Percentiles rank a stretch among this genome's conserved stretches.
Evolutionary conservation across 352 stramenopile genomes (phyloP).

Genomic region (Phytopythium boreale): DNA sequence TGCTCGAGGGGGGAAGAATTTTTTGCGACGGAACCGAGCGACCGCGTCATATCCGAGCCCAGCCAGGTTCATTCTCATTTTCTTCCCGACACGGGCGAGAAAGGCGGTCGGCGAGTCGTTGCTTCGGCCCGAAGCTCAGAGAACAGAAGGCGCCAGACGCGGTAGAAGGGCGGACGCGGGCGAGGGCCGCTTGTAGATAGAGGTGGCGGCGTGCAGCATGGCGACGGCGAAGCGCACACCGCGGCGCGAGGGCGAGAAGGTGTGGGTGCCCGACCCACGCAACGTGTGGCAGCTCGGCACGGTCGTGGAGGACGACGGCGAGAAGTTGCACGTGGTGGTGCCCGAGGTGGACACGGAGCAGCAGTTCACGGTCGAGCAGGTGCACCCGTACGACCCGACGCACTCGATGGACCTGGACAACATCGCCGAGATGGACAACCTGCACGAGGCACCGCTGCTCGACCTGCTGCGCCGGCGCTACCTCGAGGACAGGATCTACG

Average conservation of each 20-base stretch:
- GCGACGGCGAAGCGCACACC: slow-evolving; percentile 42
- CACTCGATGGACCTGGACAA: slow-evolving; percentile 88
- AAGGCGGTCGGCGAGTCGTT: neutral
- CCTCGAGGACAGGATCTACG: slow-evolving; percentile 92
- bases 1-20: slow-evolving; percentile 4
- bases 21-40: neutral
- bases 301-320: slow-evolving; percentile 82
- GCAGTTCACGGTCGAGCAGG: slow-evolving; percentile 72
- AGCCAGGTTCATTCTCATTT: slow-evolving; percentile 2
- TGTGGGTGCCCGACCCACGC: slow-evolving; percentile 82
- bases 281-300: slow-evolving; percentile 88
- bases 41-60: neutral
- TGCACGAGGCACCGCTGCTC: slow-evolving; percentile 90
- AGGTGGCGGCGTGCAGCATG: slow-evolving; percentile 10
- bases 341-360: slow-evolving; percentile 80
- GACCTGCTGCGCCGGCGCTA: slow-evolving; percentile 87
- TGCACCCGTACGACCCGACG: slow-evolving; percentile 90
- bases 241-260: slow-evolving; percentile 82
- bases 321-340: slow-evolving; percentile 80
- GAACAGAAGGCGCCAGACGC: neutral
- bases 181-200: neutral
- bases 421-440: slow-evolving; percentile 93
- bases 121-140: neutral
- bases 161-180: neutral
- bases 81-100: slow-evolving; percentile 1